Evolutionary conservation across 192 early-diverging fungal genomes (phyloP).

Genomic region (Rhizophagus prolifer): DNA sequence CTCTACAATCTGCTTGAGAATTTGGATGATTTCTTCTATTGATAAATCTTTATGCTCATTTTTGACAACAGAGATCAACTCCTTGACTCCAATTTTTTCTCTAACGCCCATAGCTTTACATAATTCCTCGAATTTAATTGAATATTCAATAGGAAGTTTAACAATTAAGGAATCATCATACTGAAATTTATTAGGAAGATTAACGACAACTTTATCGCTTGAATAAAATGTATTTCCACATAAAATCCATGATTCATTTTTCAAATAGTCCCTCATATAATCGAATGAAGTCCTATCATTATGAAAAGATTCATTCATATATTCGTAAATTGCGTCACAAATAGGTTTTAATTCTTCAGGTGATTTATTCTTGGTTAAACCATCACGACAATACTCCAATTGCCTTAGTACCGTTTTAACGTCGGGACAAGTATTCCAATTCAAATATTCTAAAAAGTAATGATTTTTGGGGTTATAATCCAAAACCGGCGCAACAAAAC

Average conservation of each 20-base stretch:
- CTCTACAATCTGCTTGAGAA: background rate
- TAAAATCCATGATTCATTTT: conserved; percentile 1
- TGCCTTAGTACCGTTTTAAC: background rate
- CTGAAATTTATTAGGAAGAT: background rate
- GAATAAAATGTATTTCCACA: background rate
- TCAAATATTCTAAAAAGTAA: background rate
- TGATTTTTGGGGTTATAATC: background rate
- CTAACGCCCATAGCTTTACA: background rate
- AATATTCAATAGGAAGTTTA: background rate
- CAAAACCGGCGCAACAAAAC: background rate
- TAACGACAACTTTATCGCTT: background rate
- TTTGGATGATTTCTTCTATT: background rate
- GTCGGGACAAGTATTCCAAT: background rate
- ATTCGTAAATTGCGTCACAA: background rate
- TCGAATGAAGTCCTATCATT: background rate
- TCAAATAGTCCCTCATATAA: background rate
- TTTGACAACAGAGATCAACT: background rate
- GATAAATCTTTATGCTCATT: background rate
- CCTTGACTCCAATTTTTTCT: background rate
- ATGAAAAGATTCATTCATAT: conserved; percentile 10
- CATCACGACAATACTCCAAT: background rate
- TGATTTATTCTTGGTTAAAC: background rate
- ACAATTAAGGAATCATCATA: background rate
- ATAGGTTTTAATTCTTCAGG: background rate
- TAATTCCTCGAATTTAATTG: background rate